phyloP scores from a whole-genome alignment of 2,329 filamentous ascomycete genomes.

The Microdochium paspali region DNA sequence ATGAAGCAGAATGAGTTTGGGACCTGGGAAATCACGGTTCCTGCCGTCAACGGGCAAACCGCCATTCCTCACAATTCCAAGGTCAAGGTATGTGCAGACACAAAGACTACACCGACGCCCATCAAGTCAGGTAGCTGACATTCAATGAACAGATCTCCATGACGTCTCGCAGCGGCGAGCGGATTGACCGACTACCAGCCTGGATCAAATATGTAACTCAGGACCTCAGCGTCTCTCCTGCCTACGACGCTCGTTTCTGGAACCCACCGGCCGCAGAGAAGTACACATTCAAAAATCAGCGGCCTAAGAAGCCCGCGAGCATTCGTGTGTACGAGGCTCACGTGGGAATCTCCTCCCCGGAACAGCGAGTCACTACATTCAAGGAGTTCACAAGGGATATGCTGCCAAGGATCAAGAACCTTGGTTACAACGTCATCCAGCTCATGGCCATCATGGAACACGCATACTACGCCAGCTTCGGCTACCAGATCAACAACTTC shows the following conservation, averaged over 20 bases:
- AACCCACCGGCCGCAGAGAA: constrained; percentile 70
- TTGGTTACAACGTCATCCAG: constrained; percentile 97
- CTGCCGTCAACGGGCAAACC: constrained; percentile 62
- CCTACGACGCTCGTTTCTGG: constrained; percentile 96
- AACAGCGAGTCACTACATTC: constrained; percentile 82
- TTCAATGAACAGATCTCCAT: constrained; percentile 60
- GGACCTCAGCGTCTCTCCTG: constrained; percentile 78
- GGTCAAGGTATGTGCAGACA: constrained; percentile 60
- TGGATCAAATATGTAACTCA: constrained; percentile 99
- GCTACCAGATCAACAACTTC: constrained; percentile 98
- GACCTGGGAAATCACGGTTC: constrained; percentile 75
- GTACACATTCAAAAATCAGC: constrained; percentile 76
- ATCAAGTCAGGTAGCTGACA: neutral
- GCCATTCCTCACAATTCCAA: constrained; percentile 91
- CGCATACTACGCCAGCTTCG: constrained; percentile 98
- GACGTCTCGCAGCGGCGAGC: constrained; percentile 67
- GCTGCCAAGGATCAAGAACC: constrained; percentile 77
- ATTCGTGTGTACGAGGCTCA: constrained; percentile 98
- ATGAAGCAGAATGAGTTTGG: constrained; percentile 85
- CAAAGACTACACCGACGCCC: neutral
- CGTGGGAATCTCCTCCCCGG: constrained; percentile 90
- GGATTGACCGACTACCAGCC: constrained; percentile 79
- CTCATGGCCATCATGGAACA: constrained; percentile 99
- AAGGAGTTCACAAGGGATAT: constrained; percentile 94
- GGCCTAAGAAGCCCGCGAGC: constrained; percentile 75